Percentiles rank a stretch among this genome's conserved stretches.
These are phyloP conservation scores for Ascochyta fabae DNA, from an alignment of 2,329 filamentous ascomycete genomes.

Conservation along the genomic window DNA sequence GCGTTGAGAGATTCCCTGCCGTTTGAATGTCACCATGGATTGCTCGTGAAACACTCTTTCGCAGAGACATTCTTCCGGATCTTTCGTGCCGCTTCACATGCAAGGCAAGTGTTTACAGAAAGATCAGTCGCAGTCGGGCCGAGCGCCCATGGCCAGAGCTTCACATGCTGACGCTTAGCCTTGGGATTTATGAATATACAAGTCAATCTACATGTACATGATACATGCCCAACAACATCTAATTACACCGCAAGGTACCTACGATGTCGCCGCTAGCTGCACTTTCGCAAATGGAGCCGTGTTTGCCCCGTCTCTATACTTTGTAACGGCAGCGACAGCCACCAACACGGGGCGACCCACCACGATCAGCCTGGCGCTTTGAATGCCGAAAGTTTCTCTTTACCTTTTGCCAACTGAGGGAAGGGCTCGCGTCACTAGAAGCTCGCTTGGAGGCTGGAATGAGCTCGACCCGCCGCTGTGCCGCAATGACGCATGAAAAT, in stretches of 20 bases:
- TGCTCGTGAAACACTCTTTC: constrained; percentile 5
- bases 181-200: not conserved
- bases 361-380: constrained; percentile 9
- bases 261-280: constrained; percentile 6
- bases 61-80: constrained; percentile 1
- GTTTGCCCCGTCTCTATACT: constrained; percentile 1
- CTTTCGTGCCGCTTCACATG: constrained; percentile 11
- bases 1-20: not conserved
- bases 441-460: constrained; percentile 2
- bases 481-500: constrained; percentile 10
- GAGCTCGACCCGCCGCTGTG: constrained; percentile 10
- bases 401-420: not conserved
- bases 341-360: constrained; percentile 13
- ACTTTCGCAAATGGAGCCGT: constrained; percentile 2
- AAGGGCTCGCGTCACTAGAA: constrained; percentile 7
- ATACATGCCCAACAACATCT: constrained; percentile 4
- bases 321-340: constrained; percentile 3
- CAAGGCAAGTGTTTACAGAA: constrained; percentile 4
- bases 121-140: constrained; percentile 13
- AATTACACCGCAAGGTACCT: not conserved
- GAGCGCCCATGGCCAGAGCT: constrained; percentile 5
- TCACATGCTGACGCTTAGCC: constrained; percentile 12
- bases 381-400: constrained; percentile 12
- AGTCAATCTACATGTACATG: constrained; percentile 9
- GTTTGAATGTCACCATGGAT: constrained; percentile 1